Percentiles rank a stretch among this genome's conserved stretches.
Conservation (phyloP, 805 yeast species). For the Lipomyces yamadae region DNA sequence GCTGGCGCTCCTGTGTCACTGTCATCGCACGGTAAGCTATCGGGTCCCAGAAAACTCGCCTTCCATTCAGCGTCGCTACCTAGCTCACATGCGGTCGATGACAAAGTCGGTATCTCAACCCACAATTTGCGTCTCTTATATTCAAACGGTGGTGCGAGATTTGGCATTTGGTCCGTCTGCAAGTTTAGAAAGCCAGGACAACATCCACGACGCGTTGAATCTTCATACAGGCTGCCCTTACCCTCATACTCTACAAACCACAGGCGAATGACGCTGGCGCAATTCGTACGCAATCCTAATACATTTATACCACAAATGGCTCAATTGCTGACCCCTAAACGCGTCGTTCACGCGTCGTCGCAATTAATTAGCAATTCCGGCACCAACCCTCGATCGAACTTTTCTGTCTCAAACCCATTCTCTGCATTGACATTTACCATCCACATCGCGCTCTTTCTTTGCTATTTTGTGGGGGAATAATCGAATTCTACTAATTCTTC, state of each 20-base stretch:
- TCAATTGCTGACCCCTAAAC: background rate
- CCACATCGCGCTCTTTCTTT: background rate
- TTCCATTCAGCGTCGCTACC: background rate
- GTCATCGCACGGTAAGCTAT: background rate
- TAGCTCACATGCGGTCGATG: background rate
- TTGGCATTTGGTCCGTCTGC: background rate
- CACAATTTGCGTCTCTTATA: background rate
- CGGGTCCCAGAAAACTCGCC: background rate
- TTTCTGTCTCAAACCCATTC: background rate
- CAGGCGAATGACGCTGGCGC: too few species aligned
- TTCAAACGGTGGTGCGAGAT: constrained; percentile 4
- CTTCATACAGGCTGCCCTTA: background rate
- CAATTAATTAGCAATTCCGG: background rate
- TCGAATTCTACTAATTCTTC: background rate
- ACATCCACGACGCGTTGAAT: too few species aligned
- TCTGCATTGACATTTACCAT: background rate
- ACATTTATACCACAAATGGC: background rate
- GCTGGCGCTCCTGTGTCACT: background rate
- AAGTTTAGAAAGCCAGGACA: too few species aligned
- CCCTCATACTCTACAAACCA: background rate
- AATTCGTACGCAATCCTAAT: too few species aligned
- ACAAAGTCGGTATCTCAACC: background rate
- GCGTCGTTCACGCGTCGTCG: constrained; percentile 4
- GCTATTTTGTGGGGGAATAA: background rate
- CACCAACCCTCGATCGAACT: background rate